These are phyloP conservation scores for Aspergillus ochraceus DNA, from an alignment of 2,329 filamentous ascomycete genomes.

Conservation along the genomic window DNA sequence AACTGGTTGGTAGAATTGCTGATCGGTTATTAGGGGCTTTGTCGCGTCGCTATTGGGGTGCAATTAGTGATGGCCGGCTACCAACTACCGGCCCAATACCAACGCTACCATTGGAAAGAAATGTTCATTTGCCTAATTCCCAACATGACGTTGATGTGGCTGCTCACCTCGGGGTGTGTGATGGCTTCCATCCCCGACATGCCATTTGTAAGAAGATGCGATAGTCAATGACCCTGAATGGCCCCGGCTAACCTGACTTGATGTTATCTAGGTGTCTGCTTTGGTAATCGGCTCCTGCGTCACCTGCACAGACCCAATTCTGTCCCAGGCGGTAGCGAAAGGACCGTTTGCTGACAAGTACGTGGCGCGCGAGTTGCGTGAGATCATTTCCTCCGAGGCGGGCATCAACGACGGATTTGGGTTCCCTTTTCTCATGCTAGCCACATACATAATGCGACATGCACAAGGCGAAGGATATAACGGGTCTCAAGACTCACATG, in stretches of 20 bases:
- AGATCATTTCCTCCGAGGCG: constrained; percentile 6
- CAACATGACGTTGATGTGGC: constrained; percentile 4
- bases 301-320: constrained; percentile 4
- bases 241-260: neutral
- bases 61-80: constrained; percentile 5
- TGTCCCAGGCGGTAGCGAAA: constrained; percentile 6
- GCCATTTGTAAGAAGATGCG: neutral
- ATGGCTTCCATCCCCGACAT: constrained; percentile 2
- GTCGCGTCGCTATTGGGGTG: constrained; percentile 2
- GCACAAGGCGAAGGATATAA: neutral
- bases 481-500: neutral
- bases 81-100: constrained; percentile 2
- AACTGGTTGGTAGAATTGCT: neutral
- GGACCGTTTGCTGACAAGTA: constrained; percentile 5
- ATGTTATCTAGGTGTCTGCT: neutral
- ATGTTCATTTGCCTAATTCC: constrained; percentile 6
- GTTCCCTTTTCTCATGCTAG: constrained; percentile 6
- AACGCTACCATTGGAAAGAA: constrained; percentile 3
- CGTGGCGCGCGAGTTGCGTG: constrained; percentile 3
- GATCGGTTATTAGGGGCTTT: neutral
- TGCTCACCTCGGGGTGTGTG: constrained; percentile 1
- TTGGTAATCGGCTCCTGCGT: constrained; percentile 4
- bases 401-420: constrained; percentile 6
- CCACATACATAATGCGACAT: constrained; percentile 4
- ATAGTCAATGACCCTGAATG: neutral